Percentiles rank a stretch among this genome's conserved stretches.
Evolutionary conservation across 352 stramenopile genomes (phyloP).

Genomic region (Phytophthora sojae): DNA sequence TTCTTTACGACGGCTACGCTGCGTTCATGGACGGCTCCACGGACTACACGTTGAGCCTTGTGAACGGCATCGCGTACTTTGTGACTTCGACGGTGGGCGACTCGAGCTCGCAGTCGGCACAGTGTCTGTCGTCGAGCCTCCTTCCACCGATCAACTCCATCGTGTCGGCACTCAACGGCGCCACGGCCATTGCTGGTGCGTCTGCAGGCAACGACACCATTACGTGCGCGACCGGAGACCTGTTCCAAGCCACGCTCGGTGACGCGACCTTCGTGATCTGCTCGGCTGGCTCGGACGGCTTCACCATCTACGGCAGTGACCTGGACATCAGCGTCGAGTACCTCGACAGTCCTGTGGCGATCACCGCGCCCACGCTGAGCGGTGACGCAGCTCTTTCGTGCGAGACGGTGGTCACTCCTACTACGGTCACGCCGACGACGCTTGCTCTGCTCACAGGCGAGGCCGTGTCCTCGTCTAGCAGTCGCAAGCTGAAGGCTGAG

Average conservation of each 20-base stretch:
- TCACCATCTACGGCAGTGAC: constrained; percentile 17
- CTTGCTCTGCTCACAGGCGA: constrained; percentile 20
- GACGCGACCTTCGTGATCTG: constrained; percentile 29
- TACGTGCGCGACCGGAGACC: constrained; percentile 20
- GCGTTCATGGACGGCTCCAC: constrained; percentile 18
- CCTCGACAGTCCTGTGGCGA: constrained; percentile 12
- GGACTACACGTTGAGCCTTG: constrained; percentile 25
- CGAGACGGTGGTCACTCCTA: constrained; percentile 15
- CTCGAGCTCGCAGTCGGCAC: constrained; percentile 3
- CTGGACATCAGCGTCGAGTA: constrained; percentile 20
- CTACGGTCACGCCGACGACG: constrained; percentile 15
- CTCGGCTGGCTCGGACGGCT: neutral
- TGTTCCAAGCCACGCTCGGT: constrained; percentile 28
- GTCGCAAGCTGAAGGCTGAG: constrained; percentile 9
- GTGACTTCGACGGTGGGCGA: constrained; percentile 14
- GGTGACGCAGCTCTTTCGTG: constrained; percentile 6
- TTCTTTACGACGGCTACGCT: constrained; percentile 32
- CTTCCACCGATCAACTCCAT: constrained; percentile 27
- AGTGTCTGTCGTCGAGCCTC: constrained; percentile 18
- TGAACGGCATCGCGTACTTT: constrained; percentile 33
- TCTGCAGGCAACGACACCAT: constrained; percentile 9
- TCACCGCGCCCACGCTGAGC: constrained; percentile 15
- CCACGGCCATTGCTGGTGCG: constrained; percentile 9
- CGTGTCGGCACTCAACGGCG: constrained; percentile 10
- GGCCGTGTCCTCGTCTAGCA: neutral